Base-by-base conservation (phyloP, 768 basidiomycete species). In the Serendipita sp. region DNA sequence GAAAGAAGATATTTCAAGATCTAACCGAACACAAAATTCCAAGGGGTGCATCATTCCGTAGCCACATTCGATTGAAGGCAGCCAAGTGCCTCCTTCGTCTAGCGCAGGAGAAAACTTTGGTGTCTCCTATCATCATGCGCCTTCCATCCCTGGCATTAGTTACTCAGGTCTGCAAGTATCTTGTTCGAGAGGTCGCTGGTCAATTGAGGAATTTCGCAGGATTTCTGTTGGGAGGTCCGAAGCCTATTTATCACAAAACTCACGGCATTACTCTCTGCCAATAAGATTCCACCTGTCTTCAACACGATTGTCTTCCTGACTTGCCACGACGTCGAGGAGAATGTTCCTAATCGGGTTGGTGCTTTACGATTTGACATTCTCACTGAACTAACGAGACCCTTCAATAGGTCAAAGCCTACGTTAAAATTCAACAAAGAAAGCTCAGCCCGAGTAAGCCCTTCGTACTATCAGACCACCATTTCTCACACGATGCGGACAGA, bases 291-390 rank as follows among this genome's bases (percentile, higher is more conserved):
- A 16, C 72, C 85, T 1, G 78, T 82, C 20, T 94, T 85, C 74
- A 90, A 93, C 69, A 75, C 88, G 48, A 81, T 96, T 63, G 86
- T 89, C 3, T 92, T 96, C 75, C 74, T 99, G 48, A 85, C 88
- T 0, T 86, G 93, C 0, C 85, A 90, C 67, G 96, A 99, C 71
- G 94, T 94, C 0, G 95, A 97, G 65, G 71, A 72, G 24, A 94
- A 97, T 64, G 79, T 93, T 30, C 84, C 82, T 66, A 72, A 71
- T 28, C 76, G 81, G 74, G 92, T 88, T 62, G 66, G 80, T 22
- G 3, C 13, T 4, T 58, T 9, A n/a, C 24, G 24, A 58, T 58
- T 11, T 33, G 22, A 7, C 9, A 13, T 58, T n/a, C 28, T 58
- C 11, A 28, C 9, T 31, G 9, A 24, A 30, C 20, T 58, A 7